Percentiles rank a stretch among this genome's conserved stretches.
These are phyloP conservation scores for Fraxinus angustifolia DNA, from an alignment of 305 asterid species.

Conservation along the genomic window DNA sequence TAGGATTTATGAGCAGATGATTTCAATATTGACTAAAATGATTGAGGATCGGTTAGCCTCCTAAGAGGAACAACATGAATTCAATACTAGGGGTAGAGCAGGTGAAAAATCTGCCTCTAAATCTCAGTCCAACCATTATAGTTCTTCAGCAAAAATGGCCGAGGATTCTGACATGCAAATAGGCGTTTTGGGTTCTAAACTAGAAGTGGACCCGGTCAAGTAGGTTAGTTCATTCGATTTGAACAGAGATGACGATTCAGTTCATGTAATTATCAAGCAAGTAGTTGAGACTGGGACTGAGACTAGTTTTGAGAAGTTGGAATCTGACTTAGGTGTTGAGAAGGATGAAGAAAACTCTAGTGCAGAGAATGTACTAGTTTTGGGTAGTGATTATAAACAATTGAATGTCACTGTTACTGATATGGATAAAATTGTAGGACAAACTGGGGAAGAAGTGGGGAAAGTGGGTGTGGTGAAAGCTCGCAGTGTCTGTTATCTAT, in stretches of 20 bases:
- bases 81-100: no score
- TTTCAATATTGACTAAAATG: no score
- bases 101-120: no score
- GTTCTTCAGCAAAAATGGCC: background rate
- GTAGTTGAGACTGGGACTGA: constrained; percentile 16
- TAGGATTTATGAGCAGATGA: no score
- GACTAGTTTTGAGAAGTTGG: background rate
- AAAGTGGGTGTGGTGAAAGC: background rate
- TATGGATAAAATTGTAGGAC: background rate
- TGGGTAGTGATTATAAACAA: background rate
- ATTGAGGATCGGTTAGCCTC: no score
- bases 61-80: no score
- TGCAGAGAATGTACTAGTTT: background rate
- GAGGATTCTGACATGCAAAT: background rate
- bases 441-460: background rate
- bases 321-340: background rate
- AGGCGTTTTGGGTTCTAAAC: background rate
- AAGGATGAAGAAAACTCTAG: background rate
- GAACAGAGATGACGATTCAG: background rate
- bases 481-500: no score
- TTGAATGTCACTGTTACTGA: background rate
- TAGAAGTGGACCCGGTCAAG: background rate
- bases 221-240: background rate
- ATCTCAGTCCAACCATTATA: no score
- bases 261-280: background rate